A percentile compares a stretch with the other conserved stretches of the same genome.
These are phyloP conservation scores for Tolypocladium amazonense DNA, from an alignment of 2,329 filamentous ascomycete species.

Conservation along the genomic window DNA sequence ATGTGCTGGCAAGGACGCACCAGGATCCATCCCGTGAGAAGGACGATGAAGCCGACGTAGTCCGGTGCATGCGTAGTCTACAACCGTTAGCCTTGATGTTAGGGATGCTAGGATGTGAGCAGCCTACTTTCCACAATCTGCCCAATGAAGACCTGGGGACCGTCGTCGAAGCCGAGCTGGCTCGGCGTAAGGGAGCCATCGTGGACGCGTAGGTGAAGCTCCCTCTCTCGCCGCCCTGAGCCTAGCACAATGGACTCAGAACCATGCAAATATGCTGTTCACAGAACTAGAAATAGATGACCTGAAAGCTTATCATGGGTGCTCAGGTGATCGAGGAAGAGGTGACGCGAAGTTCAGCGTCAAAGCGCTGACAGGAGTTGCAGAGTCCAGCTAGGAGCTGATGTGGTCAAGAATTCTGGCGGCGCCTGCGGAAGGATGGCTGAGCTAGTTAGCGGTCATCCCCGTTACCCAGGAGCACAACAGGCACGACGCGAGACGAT, in stretches of 20 bases:
- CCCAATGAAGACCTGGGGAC: constrained; percentile 18
- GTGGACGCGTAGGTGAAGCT: neutral
- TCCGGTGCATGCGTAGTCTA: constrained; percentile 80
- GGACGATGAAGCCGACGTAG: constrained; percentile 65
- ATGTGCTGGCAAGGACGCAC: constrained; percentile 23
- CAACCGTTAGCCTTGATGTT: neutral
- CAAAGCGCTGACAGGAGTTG: neutral
- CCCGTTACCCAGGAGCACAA: too few species aligned
- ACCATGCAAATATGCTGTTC: neutral
- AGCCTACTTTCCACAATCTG: constrained; percentile 36
- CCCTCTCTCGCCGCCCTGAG: neutral
- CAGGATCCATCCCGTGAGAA: constrained; percentile 58
- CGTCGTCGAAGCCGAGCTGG: constrained; percentile 7
- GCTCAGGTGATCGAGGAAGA: neutral
- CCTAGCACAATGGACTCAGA: neutral
- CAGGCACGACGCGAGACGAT: neutral
- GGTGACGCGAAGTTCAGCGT: neutral
- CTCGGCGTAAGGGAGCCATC: constrained; percentile 15
- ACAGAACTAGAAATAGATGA: neutral
- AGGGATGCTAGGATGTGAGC: neutral
- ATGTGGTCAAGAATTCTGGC: too few species aligned
- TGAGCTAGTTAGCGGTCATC: too few species aligned
- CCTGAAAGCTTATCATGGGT: neutral
- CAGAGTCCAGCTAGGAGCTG: too few species aligned
- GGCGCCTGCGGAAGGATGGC: too few species aligned